Base-by-base conservation (phyloP, 139 green algal species). In the Pedinophyceae sp. region DNA sequence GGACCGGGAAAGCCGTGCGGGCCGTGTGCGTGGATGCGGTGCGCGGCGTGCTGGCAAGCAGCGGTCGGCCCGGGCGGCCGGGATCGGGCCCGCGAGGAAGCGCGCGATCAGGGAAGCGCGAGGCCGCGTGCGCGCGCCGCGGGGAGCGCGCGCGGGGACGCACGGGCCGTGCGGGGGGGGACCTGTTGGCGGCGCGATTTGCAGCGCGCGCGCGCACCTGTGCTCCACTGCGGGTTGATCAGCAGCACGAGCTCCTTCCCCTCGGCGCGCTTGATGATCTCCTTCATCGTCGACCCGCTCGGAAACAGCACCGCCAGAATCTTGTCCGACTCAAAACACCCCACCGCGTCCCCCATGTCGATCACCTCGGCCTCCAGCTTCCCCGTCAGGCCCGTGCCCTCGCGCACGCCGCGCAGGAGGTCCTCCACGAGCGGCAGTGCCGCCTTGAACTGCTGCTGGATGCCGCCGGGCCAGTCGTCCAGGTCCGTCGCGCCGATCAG, bases 401-500 rank as follows among this genome's bases (percentile, higher is more conserved):
- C 34, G 10, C 13, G 13, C 34, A 43, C 10, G 10, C 13, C 34
- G 10, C 34, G 34, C 34, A 43, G 34, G 10, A 43, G 34, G 10
- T 7, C 47, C 25, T 52, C 47, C 10, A 52, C 47, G 24, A 52
- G 58, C 13, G 75, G 76, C 27, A 61, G 51, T n/a, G 72, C 74
- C 15, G 75, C 84, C 55, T 85, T 90, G 68, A 89, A 89, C 65
- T 91, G 83, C 69, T 93, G 83, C 24, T 80, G 55, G 27, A 93
- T 79, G 38, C 84, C 84, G 4, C 84, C 84, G 0, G 84, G 81
- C 83, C 82, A 93, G 67, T 94, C 85, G 52, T 94, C 85, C 2
- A 94, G 54, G 60, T 94, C 85, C 2, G 85, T 93, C 5, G 85
- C 85, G 2, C 85, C 85, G 56, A 92, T 94, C 6, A 94, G 61